Conservation (phyloP, 169 alveolate species). For the Plasmodium malariae region DNA sequence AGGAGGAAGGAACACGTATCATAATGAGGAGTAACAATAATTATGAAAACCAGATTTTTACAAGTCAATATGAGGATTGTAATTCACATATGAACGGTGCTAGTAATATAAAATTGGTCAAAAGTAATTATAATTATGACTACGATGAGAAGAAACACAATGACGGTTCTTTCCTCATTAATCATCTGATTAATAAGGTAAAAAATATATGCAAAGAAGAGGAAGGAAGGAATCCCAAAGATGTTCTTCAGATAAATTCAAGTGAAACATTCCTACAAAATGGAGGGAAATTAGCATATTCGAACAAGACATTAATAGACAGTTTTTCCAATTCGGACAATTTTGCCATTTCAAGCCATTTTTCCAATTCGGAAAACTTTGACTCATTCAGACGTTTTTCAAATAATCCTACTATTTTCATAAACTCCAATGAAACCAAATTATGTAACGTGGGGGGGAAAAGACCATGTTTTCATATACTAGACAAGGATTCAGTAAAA, state of each 20-base stretch:
- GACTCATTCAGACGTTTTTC: no score
- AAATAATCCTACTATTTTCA: constrained; percentile 22
- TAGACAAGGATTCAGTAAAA: background rate
- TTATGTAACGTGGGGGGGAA: no score
- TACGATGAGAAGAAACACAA: background rate
- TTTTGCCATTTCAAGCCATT: constrained; percentile 16
- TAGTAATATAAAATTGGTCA: no score
- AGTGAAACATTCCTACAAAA: constrained; percentile 22
- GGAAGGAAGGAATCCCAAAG: background rate
- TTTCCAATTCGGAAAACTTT: no score
- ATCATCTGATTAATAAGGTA: background rate
- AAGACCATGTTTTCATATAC: no score
- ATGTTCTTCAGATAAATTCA: background rate
- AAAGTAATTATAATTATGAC: background rate
- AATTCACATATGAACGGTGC: background rate
- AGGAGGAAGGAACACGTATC: no score
- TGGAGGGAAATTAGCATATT: constrained; percentile 20
- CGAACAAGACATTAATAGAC: constrained; percentile 31
- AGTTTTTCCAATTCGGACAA: background rate
- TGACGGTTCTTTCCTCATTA: background rate
- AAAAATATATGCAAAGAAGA: background rate
- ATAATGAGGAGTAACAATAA: no score
- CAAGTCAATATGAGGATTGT: no score
- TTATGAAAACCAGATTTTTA: no score
- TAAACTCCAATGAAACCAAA: constrained; percentile 41